phyloP scores from a whole-genome alignment of 352 stramenopile genomes.

The Phytophthora tentaculata region DNA sequence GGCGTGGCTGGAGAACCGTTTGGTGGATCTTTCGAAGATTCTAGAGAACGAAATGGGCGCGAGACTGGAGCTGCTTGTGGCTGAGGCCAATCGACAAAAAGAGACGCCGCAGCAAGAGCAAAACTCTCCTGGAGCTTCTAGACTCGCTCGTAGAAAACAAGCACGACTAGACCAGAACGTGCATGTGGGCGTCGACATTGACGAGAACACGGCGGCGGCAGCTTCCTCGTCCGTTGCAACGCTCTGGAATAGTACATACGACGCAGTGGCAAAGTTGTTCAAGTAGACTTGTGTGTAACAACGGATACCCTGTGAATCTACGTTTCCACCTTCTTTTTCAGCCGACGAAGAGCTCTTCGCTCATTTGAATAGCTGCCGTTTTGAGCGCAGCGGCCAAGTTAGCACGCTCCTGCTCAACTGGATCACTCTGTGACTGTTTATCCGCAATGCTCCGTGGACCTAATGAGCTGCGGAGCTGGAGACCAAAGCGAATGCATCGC shows the following conservation, averaged over 20 bases:
- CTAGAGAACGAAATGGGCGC: constrained; percentile 44
- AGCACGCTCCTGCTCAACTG: constrained; percentile 16
- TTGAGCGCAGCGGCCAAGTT: constrained; percentile 22
- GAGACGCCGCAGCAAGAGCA: constrained; percentile 5
- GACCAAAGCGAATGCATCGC: constrained; percentile 37
- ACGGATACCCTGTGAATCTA: too few species aligned
- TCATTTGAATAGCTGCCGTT: constrained; percentile 30
- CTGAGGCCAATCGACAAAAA: constrained; percentile 9
- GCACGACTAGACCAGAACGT: constrained; percentile 31
- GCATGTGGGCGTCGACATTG: constrained; percentile 35
- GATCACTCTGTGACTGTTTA: constrained; percentile 12
- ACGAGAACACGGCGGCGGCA: constrained; percentile 34
- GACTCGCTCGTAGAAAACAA: constrained; percentile 17
- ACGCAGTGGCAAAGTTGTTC: constrained; percentile 44
- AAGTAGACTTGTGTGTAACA: constrained; percentile 34
- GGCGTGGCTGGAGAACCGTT: constrained; percentile 50
- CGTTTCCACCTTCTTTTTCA: too few species aligned
- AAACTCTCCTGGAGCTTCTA: constrained; percentile 14
- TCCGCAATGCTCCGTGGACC: constrained; percentile 1
- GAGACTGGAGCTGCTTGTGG: constrained; percentile 20
- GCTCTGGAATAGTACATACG: constrained; percentile 34
- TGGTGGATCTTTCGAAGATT: constrained; percentile 42
- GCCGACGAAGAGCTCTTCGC: constrained; percentile 30
- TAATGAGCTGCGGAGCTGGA: constrained; percentile 25
- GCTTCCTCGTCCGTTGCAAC: constrained; percentile 26